Evolutionary conservation across 1,139 yeast genomes (phyloP).

Genomic region (Debaryomyces robertsiae): DNA sequence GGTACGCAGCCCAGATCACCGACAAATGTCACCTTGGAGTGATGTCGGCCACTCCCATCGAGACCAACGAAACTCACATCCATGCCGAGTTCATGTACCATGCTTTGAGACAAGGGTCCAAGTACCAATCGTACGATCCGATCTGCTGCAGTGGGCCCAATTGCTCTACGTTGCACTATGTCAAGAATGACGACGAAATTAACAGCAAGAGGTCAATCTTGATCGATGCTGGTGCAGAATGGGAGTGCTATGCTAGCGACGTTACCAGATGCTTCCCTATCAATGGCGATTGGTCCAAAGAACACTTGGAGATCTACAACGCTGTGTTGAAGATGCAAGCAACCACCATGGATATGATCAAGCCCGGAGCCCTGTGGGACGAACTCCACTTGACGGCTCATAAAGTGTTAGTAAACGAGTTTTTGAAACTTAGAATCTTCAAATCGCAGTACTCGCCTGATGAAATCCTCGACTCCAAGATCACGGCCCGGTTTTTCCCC

Average conservation of each 20-base stretch:
- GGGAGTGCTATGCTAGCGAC: constrained; percentile 90
- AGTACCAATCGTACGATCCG: constrained; percentile 87
- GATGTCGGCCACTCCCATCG: constrained; percentile 90
- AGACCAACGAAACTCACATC: constrained; percentile 83
- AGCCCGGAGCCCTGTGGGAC: constrained; percentile 88
- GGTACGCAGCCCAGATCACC: constrained; percentile 78
- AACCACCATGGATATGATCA: constrained; percentile 65
- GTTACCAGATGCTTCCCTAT: constrained; percentile 96
- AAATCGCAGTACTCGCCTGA: constrained; percentile 57
- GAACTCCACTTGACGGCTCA: constrained; percentile 81
- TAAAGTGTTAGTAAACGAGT: constrained; percentile 68
- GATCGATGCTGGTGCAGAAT: constrained; percentile 97
- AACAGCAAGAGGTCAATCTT: constrained; percentile 62
- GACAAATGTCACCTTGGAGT: constrained; percentile 89
- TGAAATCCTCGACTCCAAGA: constrained; percentile 68
- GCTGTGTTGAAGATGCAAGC: constrained; percentile 85
- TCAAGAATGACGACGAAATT: constrained; percentile 74
- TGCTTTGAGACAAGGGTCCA: constrained; percentile 91
- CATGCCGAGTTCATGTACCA: constrained; percentile 96
- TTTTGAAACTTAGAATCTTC: constrained; percentile 77
- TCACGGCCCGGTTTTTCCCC: constrained; percentile 82
- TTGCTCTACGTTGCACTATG: constrained; percentile 89
- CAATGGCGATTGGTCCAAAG: constrained; percentile 84
- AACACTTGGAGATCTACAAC: constrained; percentile 79
- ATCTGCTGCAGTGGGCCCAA: constrained; percentile 93